Conservation (phyloP, 441 rosid genomes). For the Macaranga tanarius region DNA sequence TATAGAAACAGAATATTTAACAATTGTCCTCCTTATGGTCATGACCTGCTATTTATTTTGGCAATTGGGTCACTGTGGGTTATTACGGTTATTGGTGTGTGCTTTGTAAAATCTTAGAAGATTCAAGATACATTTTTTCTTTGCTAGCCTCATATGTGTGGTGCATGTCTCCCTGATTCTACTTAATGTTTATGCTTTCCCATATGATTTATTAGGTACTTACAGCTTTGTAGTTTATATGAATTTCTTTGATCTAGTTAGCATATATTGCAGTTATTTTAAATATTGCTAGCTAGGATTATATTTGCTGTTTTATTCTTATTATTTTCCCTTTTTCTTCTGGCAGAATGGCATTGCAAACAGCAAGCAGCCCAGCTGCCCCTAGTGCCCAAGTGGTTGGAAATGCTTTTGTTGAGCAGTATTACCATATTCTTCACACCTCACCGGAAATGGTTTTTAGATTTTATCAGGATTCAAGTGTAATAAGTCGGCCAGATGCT, state of each 20-base stretch:
- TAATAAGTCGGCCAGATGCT: constrained; percentile 40
- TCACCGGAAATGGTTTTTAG: constrained; percentile 34
- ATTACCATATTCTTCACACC: constrained; percentile 38
- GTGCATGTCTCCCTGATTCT: neutral
- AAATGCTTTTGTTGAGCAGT: constrained; percentile 41
- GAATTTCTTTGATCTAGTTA: neutral
- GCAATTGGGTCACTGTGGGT: neutral
- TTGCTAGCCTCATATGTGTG: neutral
- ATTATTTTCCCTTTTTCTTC: neutral
- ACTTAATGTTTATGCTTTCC: neutral
- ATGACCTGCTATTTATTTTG: neutral
- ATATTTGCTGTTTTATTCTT: neutral
- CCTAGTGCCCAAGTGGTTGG: constrained; percentile 41
- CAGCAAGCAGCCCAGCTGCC: constrained; percentile 31
- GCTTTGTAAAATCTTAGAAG: neutral
- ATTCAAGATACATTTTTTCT: neutral
- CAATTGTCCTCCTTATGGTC: neutral
- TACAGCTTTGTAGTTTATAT: neutral
- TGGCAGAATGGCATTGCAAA: constrained; percentile 49
- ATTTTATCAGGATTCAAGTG: constrained; percentile 47
- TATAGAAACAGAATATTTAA: neutral
- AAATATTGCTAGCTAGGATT: neutral
- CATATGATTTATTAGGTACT: neutral
- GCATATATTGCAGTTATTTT: neutral
- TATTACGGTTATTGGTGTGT: neutral